A percentile compares a stretch with the other conserved stretches of the same genome.
These are phyloP conservation scores for Fusarium nanum DNA, from an alignment of 2,329 filamentous ascomycete species.

Conservation along the genomic window DNA sequence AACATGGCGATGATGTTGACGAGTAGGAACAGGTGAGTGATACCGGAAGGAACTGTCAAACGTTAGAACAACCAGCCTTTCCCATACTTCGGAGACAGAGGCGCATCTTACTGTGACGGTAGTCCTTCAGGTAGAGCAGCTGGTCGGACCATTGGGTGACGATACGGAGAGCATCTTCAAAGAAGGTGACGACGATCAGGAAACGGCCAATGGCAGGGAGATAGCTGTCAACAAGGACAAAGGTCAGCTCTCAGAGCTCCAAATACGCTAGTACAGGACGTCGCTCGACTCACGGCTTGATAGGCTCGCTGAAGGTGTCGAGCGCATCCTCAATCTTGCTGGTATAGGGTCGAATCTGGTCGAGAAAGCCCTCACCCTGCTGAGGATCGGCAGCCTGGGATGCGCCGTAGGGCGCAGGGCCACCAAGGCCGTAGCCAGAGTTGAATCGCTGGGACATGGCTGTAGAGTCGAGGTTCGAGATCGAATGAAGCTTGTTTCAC, in stretches of 20 bases:
- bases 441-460: constrained; percentile 67
- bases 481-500: constrained; percentile 29
- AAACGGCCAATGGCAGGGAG: constrained; percentile 96
- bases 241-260: constrained; percentile 32
- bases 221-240: constrained; percentile 68
- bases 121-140: constrained; percentile 90
- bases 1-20: constrained; percentile 91
- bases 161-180: constrained; percentile 96
- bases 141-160: constrained; percentile 98
- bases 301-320: constrained; percentile 86
- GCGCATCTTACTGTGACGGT: constrained; percentile 82
- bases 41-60: constrained; percentile 79
- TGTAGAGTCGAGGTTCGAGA: constrained; percentile 13
- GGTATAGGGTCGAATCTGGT: constrained; percentile 91
- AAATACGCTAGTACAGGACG: constrained; percentile 5
- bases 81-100: background rate
- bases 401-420: constrained; percentile 75
- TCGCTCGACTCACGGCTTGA: constrained; percentile 79
- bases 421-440: constrained; percentile 85
- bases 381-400: constrained; percentile 65
- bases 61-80: constrained; percentile 32
- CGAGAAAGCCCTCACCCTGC: constrained; percentile 72
- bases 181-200: constrained; percentile 96
- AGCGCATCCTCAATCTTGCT: constrained; percentile 98
- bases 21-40: constrained; percentile 94